A percentile compares a stretch with the other conserved stretches of the same genome.
Conservation (phyloP, 2,329 filamentous ascomycete genomes). For the Fusarium nygamai region DNA sequence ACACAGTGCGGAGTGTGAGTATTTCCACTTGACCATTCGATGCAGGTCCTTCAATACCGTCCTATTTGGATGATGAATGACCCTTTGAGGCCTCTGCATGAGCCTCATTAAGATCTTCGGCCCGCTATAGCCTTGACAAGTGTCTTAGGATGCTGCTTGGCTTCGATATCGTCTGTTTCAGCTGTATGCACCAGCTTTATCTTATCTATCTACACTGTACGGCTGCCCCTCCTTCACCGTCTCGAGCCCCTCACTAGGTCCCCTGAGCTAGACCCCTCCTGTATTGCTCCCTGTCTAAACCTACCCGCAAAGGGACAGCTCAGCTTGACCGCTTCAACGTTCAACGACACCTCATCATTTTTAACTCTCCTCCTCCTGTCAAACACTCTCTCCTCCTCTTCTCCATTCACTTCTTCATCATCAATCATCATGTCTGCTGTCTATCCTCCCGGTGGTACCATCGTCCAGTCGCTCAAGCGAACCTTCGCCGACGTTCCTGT, state of each 20-base stretch:
- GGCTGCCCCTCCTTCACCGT: constrained; percentile 41
- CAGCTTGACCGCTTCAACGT: constrained; percentile 43
- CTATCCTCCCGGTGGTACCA: constrained; percentile 75
- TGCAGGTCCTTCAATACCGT: background rate
- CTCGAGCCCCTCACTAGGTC: constrained; percentile 33
- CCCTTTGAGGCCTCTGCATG: background rate
- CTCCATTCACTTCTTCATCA: constrained; percentile 9
- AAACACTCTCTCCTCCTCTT: constrained; percentile 7
- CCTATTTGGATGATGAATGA: no score
- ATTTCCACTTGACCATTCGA: background rate
- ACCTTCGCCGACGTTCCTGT: constrained; percentile 87
- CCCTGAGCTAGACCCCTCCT: constrained; percentile 38
- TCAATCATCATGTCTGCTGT: constrained; percentile 60
- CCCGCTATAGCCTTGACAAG: background rate
- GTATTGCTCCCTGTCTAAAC: constrained; percentile 22
- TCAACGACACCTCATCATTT: constrained; percentile 29
- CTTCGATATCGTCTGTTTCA: background rate
- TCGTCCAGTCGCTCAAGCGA: constrained; percentile 84
- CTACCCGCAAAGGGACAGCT: constrained; percentile 38
- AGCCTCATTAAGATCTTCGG: background rate
- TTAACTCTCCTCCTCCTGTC: constrained; percentile 24
- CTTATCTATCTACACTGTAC: constrained; percentile 44
- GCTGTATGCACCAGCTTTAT: constrained; percentile 8
- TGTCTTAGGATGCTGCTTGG: background rate
- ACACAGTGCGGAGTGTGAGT: constrained; percentile 24